Base-by-base conservation (phyloP, 2,329 filamentous ascomycete species). In the Sarocladium brachiariae region DNA sequence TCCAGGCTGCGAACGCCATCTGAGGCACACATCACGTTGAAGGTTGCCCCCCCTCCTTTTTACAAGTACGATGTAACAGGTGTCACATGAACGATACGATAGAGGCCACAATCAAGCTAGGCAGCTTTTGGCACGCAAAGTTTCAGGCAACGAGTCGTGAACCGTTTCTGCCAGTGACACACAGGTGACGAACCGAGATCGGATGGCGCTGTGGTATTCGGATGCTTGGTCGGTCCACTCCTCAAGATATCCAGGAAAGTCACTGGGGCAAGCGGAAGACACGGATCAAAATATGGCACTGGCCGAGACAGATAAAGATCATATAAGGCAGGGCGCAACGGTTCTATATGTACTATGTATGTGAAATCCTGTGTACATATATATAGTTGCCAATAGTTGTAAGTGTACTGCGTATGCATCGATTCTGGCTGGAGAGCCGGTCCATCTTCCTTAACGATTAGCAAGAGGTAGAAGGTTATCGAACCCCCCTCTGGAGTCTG, bases 21-120 rank as follows among this genome's bases (percentile, higher is more conserved):
- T 25, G 23, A 13, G 39, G 23, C 16, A 23, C 23, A 14, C 25
- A 47, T 33, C 43, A 33, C 16, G 4, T 25, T 30, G 10, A 31
- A 25, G 27, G 14, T 30, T 13, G 7, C 27, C 24, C 16, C 35
- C 43, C 14, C 27, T 25, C 43, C 27, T 27, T 34, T n/a, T n/a
- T n/a, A n/a, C n/a, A n/a, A n/a, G n/a, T 34, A 41, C n/a, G 16
- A 50, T n/a, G 27, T 7, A 16, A 23, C 16, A 50, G 11, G 27
- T 39, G 48, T 38, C 37, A 38, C 33, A 38, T 41, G 37, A 23
- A 38, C 33, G 37, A 18, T 11, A 16, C 16, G 48, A 18, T 9
- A 31, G 16, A 30, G n/a, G 48, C 31, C 33, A 39, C 19, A 34
- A 24, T 50, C n/a, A 34, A 31, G 48, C 48, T 41, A 38, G 34